Conservation (phyloP, 805 yeast species). For the Nakazawaea wyomingensis region DNA sequence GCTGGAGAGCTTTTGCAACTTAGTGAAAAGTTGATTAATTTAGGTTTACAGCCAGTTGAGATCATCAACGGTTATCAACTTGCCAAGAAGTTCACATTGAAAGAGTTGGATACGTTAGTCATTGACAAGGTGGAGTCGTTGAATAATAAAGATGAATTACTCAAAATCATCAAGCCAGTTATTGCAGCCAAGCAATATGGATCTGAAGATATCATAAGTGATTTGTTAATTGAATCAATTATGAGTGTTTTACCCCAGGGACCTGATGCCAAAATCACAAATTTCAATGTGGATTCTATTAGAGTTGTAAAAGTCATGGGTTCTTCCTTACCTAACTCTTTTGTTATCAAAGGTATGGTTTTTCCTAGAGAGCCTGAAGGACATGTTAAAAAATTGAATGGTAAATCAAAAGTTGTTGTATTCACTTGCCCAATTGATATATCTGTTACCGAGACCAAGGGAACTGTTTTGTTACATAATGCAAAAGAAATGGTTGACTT, state of each 20-base stretch:
- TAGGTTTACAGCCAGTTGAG: conserved; percentile 89
- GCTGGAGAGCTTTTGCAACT: conserved; percentile 89
- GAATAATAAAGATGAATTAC: conserved; percentile 46
- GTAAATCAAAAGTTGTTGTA: conserved; percentile 80
- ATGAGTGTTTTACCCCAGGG: conserved; percentile 67
- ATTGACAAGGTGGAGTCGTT: conserved; percentile 60
- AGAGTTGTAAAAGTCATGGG: conserved; percentile 98
- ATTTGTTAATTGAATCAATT: conserved; percentile 81
- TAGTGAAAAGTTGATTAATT: conserved; percentile 76
- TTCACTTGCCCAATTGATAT: conserved; percentile 93
- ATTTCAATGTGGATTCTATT: conserved; percentile 86
- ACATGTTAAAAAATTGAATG: conserved; percentile 56
- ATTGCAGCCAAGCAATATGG: conserved; percentile 94
- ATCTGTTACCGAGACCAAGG: conserved; percentile 96
- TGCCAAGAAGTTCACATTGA: conserved; percentile 73
- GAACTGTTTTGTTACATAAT: conserved; percentile 91
- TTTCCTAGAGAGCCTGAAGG: conserved; percentile 98
- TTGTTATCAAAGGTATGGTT: conserved; percentile 94
- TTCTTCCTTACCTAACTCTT: conserved; percentile 62
- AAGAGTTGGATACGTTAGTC: conserved; percentile 60
- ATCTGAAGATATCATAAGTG: conserved; percentile 69
- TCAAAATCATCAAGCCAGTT: conserved; percentile 78
- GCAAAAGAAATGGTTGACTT: conserved; percentile 97
- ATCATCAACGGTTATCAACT: conserved; percentile 87
- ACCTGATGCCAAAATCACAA: conserved; percentile 31